Evolutionary conservation across 257 asterid species (phyloP), one percentile per base, ranked within the genome.

Genomic region (Coffea eugenioides): DNA sequence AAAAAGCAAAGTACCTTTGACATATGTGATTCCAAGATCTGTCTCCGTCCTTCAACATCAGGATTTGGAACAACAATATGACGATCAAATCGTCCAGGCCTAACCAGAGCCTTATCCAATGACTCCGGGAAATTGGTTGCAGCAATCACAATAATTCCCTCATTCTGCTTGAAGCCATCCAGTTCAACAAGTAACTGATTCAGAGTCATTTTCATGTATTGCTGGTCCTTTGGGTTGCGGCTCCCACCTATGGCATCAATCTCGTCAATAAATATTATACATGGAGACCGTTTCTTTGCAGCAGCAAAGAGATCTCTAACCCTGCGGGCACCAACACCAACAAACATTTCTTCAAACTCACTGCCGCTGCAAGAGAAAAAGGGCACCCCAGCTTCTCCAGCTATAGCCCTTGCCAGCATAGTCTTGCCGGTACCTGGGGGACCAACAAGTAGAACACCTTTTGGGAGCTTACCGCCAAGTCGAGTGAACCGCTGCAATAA

Each of bases 371-470:
- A 92, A 41, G 97, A 93, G 77, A 92, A 95, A 76, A 95, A 95
- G 2, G 99, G 99, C 71, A 95, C 99, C 23, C 98, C 91, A 73
- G 99, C 99, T 89, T 95, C 99, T 80, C 99, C 99, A 27, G 99
- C 97, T 83, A 95, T 93, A 48, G 99, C 98, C 85, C 98, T 92
- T 82, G 99, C 99, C 85, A 95, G 81, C 99, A 95, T 95, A 39
- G 98, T 95, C 91, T 95, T 95, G 69, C 99, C 99, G 25, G 97
- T 95, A 46, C 98, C 99, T 69, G 97, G 98, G 25, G 99, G 98
- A 3, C 99, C 99, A 61, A 93, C 97, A 73, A 95, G 94, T 74
- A 95, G 84, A 82, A 95, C 98, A 80, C 97, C 97, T 85, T 95
- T 95, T 46, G 98, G 99, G 69, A 95, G 99, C 91, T 93, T 95